Percentiles rank a stretch among this genome's conserved stretches.
phyloP scores from a whole-genome alignment of 2,329 filamentous ascomycete genomes.

The Cadophora luteo-olivacea region DNA sequence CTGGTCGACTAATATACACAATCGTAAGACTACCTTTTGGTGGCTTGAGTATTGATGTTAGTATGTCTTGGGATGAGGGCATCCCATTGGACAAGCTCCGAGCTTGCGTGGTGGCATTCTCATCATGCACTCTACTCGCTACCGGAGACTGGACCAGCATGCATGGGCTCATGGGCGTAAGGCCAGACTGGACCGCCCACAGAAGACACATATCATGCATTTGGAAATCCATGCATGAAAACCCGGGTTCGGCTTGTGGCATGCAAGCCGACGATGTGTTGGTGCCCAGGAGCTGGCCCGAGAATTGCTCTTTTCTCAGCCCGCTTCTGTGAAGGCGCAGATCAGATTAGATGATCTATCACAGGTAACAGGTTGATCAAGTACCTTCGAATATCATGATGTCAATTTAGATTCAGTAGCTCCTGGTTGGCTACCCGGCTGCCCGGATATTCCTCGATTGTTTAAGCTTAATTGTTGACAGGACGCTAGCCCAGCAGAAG shows the following conservation, averaged over 20 bases:
- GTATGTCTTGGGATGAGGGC: too few species aligned
- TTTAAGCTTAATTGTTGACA: conserved; percentile 13
- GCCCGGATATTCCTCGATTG: neutral
- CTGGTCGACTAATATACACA: neutral
- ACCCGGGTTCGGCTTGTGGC: neutral
- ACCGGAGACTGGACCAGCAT: neutral
- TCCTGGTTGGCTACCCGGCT: neutral
- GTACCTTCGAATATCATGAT: neutral
- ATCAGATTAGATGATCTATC: neutral
- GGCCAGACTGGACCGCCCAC: neutral
- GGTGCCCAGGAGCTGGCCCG: too few species aligned
- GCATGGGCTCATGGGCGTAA: neutral
- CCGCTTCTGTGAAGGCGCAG: neutral
- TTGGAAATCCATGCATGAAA: neutral
- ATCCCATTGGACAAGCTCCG: conserved; percentile 4
- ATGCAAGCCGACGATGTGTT: conserved; percentile 2
- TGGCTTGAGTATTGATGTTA: neutral
- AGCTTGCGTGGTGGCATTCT: neutral
- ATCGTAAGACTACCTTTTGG: conserved; percentile 1
- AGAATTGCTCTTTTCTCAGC: neutral
- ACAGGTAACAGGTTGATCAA: neutral
- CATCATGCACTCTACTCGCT: neutral
- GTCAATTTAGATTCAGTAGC: neutral
- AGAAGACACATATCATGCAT: neutral
- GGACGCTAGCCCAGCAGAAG: neutral